Evolutionary conservation across 345 rosid genomes (phyloP).

Genomic region (Alliaria petiolata): DNA sequence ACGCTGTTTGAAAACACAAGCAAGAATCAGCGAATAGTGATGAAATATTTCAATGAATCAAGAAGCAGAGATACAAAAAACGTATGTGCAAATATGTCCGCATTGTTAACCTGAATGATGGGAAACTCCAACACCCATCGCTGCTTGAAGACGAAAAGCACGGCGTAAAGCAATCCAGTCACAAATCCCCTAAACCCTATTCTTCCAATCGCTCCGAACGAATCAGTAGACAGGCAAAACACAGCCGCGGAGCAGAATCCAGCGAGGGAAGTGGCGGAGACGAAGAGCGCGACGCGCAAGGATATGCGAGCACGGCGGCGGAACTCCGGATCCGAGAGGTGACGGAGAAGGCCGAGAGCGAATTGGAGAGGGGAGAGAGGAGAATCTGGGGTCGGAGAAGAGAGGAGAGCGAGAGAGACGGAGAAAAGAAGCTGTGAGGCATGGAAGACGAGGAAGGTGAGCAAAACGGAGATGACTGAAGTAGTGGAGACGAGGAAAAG

Average conservation of each 20-base stretch:
- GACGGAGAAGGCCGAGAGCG: constrained; percentile 34
- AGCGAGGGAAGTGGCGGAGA: constrained; percentile 39
- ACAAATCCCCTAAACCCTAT: constrained; percentile 69
- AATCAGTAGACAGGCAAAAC: constrained; percentile 32
- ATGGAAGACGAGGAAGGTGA: constrained; percentile 43
- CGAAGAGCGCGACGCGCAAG: constrained; percentile 40
- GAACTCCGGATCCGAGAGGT: constrained; percentile 41
- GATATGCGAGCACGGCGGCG: constrained; percentile 50
- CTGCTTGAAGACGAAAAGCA: constrained; percentile 42
- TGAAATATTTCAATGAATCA: not conserved
- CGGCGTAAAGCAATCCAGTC: constrained; percentile 59
- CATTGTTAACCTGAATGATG: constrained; percentile 65
- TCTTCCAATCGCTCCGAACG: constrained; percentile 27
- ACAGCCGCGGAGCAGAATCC: constrained; percentile 45
- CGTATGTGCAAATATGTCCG: not conserved
- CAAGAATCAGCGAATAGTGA: constrained; percentile 6
- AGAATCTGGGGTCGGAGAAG: constrained; percentile 39
- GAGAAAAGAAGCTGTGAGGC: constrained; percentile 64
- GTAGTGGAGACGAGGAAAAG: constrained; percentile 29
- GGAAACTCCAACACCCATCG: constrained; percentile 87
- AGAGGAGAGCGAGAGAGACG: constrained; percentile 41
- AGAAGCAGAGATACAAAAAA: not conserved
- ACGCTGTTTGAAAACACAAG: constrained; percentile 48
- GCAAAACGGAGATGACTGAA: constrained; percentile 19
- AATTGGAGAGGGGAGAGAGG: constrained; percentile 44